Percentiles rank a stretch among this genome's conserved stretches.
These are phyloP conservation scores for Thuidium tamariscinum DNA, from an alignment of 225 moss, liverwort and hornwort genomes.

Conservation along the genomic window DNA sequence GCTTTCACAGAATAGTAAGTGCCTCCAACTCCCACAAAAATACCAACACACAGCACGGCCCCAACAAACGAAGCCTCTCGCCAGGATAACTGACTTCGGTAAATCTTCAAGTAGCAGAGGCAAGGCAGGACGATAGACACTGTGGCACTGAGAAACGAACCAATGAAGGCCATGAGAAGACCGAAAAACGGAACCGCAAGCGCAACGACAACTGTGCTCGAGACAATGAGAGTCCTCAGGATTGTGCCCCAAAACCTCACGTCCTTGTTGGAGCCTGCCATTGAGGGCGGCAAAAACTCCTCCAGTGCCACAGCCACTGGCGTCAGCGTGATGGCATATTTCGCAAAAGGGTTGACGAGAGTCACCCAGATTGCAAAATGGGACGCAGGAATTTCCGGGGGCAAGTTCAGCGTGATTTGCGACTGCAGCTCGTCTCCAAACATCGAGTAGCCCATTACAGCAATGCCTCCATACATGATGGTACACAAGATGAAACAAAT, in stretches of 20 bases:
- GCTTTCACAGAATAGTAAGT: slow-evolving; percentile 62
- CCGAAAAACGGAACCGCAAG: slow-evolving; percentile 72
- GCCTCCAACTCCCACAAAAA: slow-evolving; percentile 39
- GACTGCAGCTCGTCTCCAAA: slow-evolving; percentile 79
- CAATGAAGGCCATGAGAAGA: slow-evolving; percentile 84
- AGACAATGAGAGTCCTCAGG: slow-evolving; percentile 49
- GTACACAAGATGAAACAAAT: slow-evolving; percentile 64
- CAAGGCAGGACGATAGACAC: slow-evolving; percentile 79
- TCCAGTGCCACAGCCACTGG: slow-evolving; percentile 77
- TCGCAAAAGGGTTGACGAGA: slow-evolving; percentile 74
- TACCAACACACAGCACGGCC: slow-evolving; percentile 28
- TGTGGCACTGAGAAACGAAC: slow-evolving; percentile 67
- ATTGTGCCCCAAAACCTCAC: slow-evolving; percentile 35
- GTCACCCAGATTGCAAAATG: slow-evolving; percentile 86
- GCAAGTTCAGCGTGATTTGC: slow-evolving; percentile 80
- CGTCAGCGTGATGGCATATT: slow-evolving; percentile 69
- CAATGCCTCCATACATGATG: slow-evolving; percentile 69
- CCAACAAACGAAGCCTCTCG: slow-evolving; percentile 12
- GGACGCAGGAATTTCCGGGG: slow-evolving; percentile 46
- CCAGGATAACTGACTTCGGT: slow-evolving; percentile 10
- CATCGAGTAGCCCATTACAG: slow-evolving; percentile 71
- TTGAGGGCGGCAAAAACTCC: slow-evolving; percentile 54
- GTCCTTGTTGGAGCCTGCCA: slow-evolving; percentile 17
- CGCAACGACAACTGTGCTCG: slow-evolving; percentile 53
- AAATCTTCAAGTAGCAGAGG: slow-evolving; percentile 63